Conservation (phyloP, 768 basidiomycete species). For the Steccherinum ochraceum region DNA sequence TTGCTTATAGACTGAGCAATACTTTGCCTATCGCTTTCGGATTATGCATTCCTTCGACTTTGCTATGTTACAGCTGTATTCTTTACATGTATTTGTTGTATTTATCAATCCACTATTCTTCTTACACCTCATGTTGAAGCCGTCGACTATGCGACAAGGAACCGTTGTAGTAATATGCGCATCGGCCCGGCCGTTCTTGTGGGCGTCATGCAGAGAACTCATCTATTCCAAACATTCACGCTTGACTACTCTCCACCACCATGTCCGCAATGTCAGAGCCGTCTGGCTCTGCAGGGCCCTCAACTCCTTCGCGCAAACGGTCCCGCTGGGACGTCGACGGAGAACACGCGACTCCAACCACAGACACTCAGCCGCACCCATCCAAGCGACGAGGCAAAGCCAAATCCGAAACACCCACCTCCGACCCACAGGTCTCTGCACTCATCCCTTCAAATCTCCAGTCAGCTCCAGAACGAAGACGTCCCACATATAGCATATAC, state of each 20-base stretch:
- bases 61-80: not conserved
- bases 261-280: conserved; percentile 9
- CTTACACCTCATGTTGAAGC: too few relatives aligned
- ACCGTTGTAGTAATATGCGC: too few relatives aligned
- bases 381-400: conserved; percentile 42
- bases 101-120: not conserved
- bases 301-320: conserved; percentile 63
- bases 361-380: conserved; percentile 28
- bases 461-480: conserved; percentile 3
- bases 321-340: conserved; percentile 67
- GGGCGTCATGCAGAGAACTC: not conserved
- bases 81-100: not conserved
- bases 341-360: conserved; percentile 28
- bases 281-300: conserved; percentile 23
- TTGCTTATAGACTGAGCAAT: too few relatives aligned
- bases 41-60: too few relatives aligned
- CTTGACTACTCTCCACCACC: not conserved
- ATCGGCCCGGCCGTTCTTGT: too few relatives aligned
- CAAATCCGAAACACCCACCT: conserved; percentile 36
- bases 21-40: not conserved
- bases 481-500: conserved; percentile 50
- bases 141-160: too few relatives aligned
- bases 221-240: too few relatives aligned
- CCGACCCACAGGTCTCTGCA: conserved; percentile 12
- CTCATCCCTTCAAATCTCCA: conserved; percentile 11